A percentile compares a stretch with the other conserved stretches of the same genome.
phyloP scores from a whole-genome alignment of 257 asterid species.

The Petunia axillaris region DNA sequence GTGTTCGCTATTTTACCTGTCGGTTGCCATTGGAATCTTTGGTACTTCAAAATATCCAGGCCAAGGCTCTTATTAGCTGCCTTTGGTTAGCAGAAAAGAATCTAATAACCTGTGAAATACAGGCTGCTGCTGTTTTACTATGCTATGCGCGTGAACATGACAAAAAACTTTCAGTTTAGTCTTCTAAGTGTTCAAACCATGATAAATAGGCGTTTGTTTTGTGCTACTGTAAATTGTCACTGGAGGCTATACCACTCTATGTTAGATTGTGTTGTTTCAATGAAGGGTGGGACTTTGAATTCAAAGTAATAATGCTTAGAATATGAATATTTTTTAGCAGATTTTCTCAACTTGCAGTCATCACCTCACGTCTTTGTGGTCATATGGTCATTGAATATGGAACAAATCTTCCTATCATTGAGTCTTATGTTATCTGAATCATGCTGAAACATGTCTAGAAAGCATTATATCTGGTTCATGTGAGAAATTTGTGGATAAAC shows the following conservation, averaged over 20 bases:
- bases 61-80: too few relatives aligned
- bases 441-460: background rate
- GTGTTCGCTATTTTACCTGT: too few relatives aligned
- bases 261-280: background rate
- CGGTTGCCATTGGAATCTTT: too few relatives aligned
- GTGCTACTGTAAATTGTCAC: background rate
- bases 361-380: background rate
- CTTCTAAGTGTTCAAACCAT: background rate
- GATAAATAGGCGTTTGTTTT: background rate
- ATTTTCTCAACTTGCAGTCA: background rate
- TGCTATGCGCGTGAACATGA: background rate
- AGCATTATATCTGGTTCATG: background rate
- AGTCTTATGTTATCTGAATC: background rate
- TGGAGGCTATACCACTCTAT: background rate
- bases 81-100: too few relatives aligned
- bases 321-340: background rate
- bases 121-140: too few relatives aligned
- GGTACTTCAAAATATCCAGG: too few relatives aligned
- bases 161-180: background rate
- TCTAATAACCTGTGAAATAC: too few relatives aligned
- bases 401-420: background rate
- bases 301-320: background rate
- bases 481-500: conserved; percentile 6
- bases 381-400: background rate
- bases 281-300: conserved; percentile 2